phyloP scores from a whole-genome alignment of 306 rosid species.

The Lathyrus oleraceus region DNA sequence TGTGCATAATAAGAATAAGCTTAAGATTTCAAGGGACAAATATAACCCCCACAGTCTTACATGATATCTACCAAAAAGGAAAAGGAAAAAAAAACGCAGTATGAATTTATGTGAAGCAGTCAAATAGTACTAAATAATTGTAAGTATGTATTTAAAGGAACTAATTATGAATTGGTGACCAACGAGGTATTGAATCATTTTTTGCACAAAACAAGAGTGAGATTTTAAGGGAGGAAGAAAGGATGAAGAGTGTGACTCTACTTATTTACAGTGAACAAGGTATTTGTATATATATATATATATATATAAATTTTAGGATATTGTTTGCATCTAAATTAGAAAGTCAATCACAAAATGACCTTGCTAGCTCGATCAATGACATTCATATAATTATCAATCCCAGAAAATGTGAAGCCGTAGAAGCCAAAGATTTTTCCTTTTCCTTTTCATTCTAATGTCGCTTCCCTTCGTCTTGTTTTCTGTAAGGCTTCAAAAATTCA shows the following conservation, averaged over 20 bases:
- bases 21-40: too few relatives aligned
- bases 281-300: neutral
- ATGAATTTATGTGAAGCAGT: too few relatives aligned
- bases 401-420: neutral
- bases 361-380: constrained; percentile 5
- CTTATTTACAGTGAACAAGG: neutral
- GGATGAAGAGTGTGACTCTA: too few relatives aligned
- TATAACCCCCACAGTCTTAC: too few relatives aligned
- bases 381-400: neutral
- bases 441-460: neutral
- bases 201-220: neutral
- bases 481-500: constrained; percentile 28
- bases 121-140: too few relatives aligned
- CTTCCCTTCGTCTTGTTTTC: constrained; percentile 7
- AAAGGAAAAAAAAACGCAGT: too few relatives aligned
- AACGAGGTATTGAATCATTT: neutral
- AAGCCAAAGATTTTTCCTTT: neutral
- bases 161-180: too few relatives aligned
- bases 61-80: too few relatives aligned
- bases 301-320: neutral
- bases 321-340: constrained; percentile 1
- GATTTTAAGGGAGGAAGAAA: too few relatives aligned
- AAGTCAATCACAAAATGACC: neutral
- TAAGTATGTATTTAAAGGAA: too few relatives aligned
- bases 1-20: too few relatives aligned